Evolutionary conservation across 805 yeast genomes (phyloP).

Genomic region (Candida corydali): DNA sequence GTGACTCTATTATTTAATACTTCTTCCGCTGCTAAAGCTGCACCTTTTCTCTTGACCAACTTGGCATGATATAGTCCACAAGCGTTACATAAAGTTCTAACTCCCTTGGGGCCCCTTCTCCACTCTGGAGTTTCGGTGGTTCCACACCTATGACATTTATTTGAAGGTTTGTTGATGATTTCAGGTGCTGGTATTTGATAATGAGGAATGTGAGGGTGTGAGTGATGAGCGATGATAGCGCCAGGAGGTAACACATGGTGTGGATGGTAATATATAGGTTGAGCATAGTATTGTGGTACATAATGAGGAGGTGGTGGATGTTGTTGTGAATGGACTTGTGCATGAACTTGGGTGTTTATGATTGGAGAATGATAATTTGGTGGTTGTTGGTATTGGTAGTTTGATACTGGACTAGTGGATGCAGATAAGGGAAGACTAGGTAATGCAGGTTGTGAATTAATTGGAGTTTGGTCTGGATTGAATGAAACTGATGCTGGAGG

Average conservation of each 20-base stretch:
- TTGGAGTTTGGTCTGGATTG: background rate
- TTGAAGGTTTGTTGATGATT: constrained; percentile 27
- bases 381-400: constrained; percentile 8
- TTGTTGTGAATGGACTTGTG: background rate
- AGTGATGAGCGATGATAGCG: background rate
- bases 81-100: constrained; percentile 82
- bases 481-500: constrained; percentile 8
- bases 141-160: constrained; percentile 42
- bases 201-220: background rate
- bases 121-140: constrained; percentile 79
- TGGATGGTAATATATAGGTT: constrained; percentile 6
- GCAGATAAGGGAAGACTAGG: constrained; percentile 10
- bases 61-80: constrained; percentile 80
- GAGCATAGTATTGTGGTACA: constrained; percentile 3
- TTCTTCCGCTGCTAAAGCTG: constrained; percentile 45
- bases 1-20: constrained; percentile 40
- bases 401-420: constrained; percentile 10
- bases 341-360: background rate
- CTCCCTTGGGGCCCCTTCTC: constrained; percentile 87
- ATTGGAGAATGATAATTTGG: constrained; percentile 5
- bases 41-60: constrained; percentile 52
- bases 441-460: constrained; percentile 8
- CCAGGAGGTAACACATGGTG: constrained; percentile 1
- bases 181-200: constrained; percentile 24
- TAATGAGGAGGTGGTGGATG: constrained; percentile 7